phyloP scores from a whole-genome alignment of 2,329 filamentous ascomycete species.

The Mollisiaceae sp. region DNA sequence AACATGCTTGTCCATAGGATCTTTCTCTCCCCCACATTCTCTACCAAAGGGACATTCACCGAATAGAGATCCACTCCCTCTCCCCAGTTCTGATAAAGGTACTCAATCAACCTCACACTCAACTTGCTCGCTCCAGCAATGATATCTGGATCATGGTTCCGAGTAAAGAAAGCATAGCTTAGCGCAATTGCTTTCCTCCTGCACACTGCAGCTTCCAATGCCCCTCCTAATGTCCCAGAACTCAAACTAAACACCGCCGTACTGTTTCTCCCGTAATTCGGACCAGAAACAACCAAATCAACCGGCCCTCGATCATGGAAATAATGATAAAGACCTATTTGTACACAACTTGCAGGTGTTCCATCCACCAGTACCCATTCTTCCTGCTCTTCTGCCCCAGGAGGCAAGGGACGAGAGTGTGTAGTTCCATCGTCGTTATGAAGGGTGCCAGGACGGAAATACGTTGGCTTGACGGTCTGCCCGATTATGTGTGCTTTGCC shows the following conservation, averaged over 20 bases:
- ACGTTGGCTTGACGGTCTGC: slow-evolving; percentile 80
- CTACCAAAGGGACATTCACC: slow-evolving; percentile 86
- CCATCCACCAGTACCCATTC: slow-evolving; percentile 85
- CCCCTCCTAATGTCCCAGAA: slow-evolving; percentile 78
- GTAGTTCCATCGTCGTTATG: slow-evolving; percentile 70
- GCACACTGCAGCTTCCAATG: slow-evolving; percentile 78
- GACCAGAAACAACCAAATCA: slow-evolving; percentile 79
- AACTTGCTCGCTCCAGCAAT: slow-evolving; percentile 79
- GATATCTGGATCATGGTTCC: slow-evolving; percentile 79
- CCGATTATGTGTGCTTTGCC: slow-evolving; percentile 97
- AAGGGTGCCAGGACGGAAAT: slow-evolving; percentile 74
- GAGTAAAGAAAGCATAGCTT: slow-evolving; percentile 85
- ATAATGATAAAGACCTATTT: slow-evolving; percentile 82
- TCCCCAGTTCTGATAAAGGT: slow-evolving; percentile 78
- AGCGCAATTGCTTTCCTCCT: slow-evolving; percentile 76
- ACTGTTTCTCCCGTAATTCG: slow-evolving; percentile 84
- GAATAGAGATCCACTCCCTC: slow-evolving; percentile 80
- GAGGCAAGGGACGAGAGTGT: slow-evolving; percentile 61
- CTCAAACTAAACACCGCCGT: slow-evolving; percentile 80
- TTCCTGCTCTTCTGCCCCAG: slow-evolving; percentile 59
- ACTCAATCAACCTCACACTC: slow-evolving; percentile 77
- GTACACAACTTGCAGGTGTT: slow-evolving; percentile 79
- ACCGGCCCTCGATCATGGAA: slow-evolving; percentile 74
- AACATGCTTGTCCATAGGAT: slow-evolving; percentile 85
- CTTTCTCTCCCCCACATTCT: slow-evolving; percentile 72